Evolutionary conservation across 805 yeast species (phyloP), one percentile per base, ranked within the genome.

Genomic region (Ogataea henricii): DNA sequence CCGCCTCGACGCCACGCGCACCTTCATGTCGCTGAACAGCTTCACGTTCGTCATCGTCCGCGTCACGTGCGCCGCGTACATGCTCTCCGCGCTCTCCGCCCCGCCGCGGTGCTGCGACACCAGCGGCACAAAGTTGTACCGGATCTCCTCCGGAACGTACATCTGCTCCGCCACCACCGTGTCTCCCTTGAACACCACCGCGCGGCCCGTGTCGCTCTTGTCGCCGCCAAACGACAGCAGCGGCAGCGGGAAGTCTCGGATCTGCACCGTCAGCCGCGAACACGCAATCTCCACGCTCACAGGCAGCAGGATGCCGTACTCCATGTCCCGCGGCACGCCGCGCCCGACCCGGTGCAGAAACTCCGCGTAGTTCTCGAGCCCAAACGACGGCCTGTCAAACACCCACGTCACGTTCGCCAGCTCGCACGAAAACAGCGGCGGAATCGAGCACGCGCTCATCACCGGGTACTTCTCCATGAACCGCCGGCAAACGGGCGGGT

Each of bases 11-110:
- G 63, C 63, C 10, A 82, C 72, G 6, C 65, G 53, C 20, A 81
- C 73, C 12, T 69, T 64, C 48, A 82, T 55, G 54, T 82, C 79
- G 25, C 79, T 66, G 62, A 73, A 75, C 32, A 78, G 68, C 53
- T 84, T 84, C 17, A 84, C 75, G 0, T 85, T 81, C 2, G 85
- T 81, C 62, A 84, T 68, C 0, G 89, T 83, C 55, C 89, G 73
- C 0, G 83, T 75, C 12, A 83, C 72, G 52, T 73, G 75, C 2
- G 76, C 74, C 0, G 85, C 82, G 62, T 81, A 84, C 45, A 83
- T 73, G 33, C 74, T 77, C 55, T 80, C 82, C 1, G 48, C 50
- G 6, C 43, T 21, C 40, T 51, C 17, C 39, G 55, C 7, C 44
- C 59, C 64, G 3, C 57, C 46, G 38, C n/a, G n/a, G n/a, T 66